Evolutionary conservation across 495 filamentous ascomycete genomes (phyloP), one percentile per base, ranked within the genome.

Genomic region (Neohortaea acidophila): DNA sequence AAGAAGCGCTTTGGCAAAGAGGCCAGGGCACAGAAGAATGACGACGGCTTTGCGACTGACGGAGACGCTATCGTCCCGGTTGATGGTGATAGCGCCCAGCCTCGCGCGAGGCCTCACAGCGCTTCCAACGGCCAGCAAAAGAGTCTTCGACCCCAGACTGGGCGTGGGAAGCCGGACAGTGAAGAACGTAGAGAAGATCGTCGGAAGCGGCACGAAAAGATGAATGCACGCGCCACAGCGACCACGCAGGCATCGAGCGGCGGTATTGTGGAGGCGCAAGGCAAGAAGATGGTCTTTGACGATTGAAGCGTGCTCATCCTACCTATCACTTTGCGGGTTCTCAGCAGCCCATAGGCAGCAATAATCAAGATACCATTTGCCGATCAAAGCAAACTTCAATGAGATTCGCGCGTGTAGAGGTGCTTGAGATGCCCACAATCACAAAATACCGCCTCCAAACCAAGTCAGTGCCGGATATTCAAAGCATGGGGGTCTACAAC

Each of bases 1-100:
- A 81, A 84, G 61, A 96, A 94, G 63, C 74, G 89, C 8, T 96
- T 79, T 58, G 81, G 84, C 32, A 84, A 82, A 58, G 55, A 55
- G 4, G 30, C 26, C 17, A 36, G 30, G 4, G 39, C 4, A 11
- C 7, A 14, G 15, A 36, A 29, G 49, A 34, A n/a, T n/a, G n/a
- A n/a, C n/a, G n/a, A n/a, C n/a, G n/a, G n/a, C n/a, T n/a, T n/a
- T n/a, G n/a, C 44, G 32, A 31, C 30, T 57, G 53, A 32, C 52
- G 62, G 44, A 17, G 20, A 12, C 26, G 25, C 15, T 25, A 21
- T n/a, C n/a, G n/a, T n/a, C n/a, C n/a, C n/a, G n/a, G n/a, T n/a
- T 7, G 23, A 41, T 11, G 17, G 3, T 26, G 36, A 8, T 2
- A n/a, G n/a, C 21, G 15, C 2, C 19, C n/a, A n/a, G n/a, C n/a